Evolutionary conservation across 1,284 basidiomycete species (phyloP), one percentile per base, ranked within the genome.

Genomic region (Mycena sp.): DNA sequence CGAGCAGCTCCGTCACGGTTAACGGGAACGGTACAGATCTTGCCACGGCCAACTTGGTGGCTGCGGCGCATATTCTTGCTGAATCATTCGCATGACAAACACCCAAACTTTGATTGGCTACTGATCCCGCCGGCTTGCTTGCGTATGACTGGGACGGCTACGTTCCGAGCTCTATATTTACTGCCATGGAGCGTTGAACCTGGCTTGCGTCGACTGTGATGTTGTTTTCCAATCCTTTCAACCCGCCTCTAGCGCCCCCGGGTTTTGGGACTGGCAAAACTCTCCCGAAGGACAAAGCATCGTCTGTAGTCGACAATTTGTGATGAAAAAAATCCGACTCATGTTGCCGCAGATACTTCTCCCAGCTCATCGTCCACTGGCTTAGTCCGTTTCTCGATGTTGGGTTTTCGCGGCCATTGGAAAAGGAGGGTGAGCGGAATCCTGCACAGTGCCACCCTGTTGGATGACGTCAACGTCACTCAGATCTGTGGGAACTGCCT

Each of bases 401-500:
- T 28, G 85, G 85, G 1, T 87, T 82, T 67, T 83, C 84, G 12
- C 76, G 85, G 45, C 85, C 85, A 0, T 68, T 87, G 11, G 75
- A 86, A 72, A 80, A 83, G 73, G 85, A 87, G 55, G 86, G 86
- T 84, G 40, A 19, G 79, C 68, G n/a, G n/a, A 30, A 37, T 17
- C 46, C n/a, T 9, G 16, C 3, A 25, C 7, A 25, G 17, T 25
- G 41, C 16, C 14, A 21, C 41, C 16, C 30, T 46, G 17, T 59
- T 28, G 11, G 9, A 11, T 12, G n/a, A 29, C 12, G 10, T n/a
- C 41, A 11, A 63, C 32, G 28, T 29, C 21, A 5, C 9, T 30
- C 25, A 87, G 86, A 87, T 70, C 73, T 87, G 26, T 87, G 85
- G 85, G 71, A 80, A 35, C 76, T 88, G n/a, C 84, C 83, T 0